Conservation (phyloP, 371 early-diverging fungal species). For the Catenaria anguillulae region DNA sequence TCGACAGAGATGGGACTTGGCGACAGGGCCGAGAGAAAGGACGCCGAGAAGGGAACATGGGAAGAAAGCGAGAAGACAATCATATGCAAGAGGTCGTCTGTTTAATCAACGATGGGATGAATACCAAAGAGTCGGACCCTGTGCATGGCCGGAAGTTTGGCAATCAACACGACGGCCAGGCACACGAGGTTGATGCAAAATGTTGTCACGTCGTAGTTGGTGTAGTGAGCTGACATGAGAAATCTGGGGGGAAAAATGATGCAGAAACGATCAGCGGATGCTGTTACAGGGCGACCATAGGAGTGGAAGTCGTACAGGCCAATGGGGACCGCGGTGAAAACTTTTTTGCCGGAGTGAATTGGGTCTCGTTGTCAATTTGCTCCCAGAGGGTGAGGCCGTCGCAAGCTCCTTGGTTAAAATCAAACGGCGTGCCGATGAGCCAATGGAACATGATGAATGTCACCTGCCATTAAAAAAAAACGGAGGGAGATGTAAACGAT, state of each 20-base stretch:
- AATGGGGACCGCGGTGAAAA: constrained; percentile 81
- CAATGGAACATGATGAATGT: constrained; percentile 90
- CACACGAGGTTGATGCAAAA: constrained; percentile 75
- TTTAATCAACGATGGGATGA: too few relatives aligned
- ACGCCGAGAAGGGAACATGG: too few relatives aligned
- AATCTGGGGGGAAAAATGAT: constrained; percentile 59
- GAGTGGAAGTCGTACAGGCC: constrained; percentile 86
- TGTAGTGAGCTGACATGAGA: constrained; percentile 84
- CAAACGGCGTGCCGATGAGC: constrained; percentile 87
- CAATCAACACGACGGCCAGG: constrained; percentile 64
- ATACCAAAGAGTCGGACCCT: constrained; percentile 89
- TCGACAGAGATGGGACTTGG: too few relatives aligned
- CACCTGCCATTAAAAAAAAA: neutral
- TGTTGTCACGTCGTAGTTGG: constrained; percentile 72
- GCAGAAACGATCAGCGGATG: too few relatives aligned
- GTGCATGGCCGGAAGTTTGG: constrained; percentile 90
- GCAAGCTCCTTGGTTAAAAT: constrained; percentile 85
- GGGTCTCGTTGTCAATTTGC: constrained; percentile 90
- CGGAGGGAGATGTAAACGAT: neutral
- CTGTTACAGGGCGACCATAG: too few relatives aligned
- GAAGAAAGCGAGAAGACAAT: too few relatives aligned
- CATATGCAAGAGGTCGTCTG: too few relatives aligned
- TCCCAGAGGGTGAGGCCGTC: constrained; percentile 93
- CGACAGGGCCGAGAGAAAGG: too few relatives aligned
- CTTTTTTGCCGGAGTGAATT: constrained; percentile 94